phyloP scores from a whole-genome alignment of 208 protist species.

The Acanthamoeba healyi region DNA sequence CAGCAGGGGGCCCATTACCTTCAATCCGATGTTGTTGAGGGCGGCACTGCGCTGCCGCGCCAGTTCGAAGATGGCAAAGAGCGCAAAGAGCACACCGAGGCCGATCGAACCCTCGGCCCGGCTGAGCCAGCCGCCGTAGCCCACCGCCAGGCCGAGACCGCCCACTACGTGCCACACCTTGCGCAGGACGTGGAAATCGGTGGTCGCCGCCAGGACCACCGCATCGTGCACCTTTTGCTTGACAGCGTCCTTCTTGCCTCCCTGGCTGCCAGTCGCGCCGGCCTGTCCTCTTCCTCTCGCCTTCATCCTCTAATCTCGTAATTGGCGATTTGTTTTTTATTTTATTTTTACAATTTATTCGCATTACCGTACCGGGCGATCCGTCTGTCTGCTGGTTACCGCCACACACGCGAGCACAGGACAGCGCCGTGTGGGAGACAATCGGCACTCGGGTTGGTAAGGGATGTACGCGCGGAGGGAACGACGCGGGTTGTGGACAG shows the following conservation, averaged over 20 bases:
- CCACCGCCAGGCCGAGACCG: slow-evolving; percentile 26
- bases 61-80: slow-evolving; percentile 65
- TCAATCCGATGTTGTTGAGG: slow-evolving; percentile 47
- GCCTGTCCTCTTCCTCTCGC: neutral
- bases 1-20: slow-evolving; percentile 56
- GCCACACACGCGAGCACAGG: no score
- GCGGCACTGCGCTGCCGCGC: slow-evolving; percentile 9
- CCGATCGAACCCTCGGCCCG: neutral
- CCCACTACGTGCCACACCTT: slow-evolving; percentile 74
- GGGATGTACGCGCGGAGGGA: no score
- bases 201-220: slow-evolving; percentile 44
- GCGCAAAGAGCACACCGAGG: slow-evolving; percentile 35
- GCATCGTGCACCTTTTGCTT: neutral
- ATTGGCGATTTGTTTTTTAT: no score
- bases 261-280: neutral
- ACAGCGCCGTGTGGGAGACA: no score
- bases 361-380: no score
- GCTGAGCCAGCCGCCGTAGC: slow-evolving; percentile 37
- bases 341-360: no score
- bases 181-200: slow-evolving; percentile 66
- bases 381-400: no score
- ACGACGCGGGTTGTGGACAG: no score
- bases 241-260: neutral
- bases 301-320: neutral
- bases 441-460: no score